Evolutionary conservation across 2,329 filamentous ascomycete species (phyloP), one percentile per base, ranked within the genome.

Genomic region (Aspergillus pseudoterreus): DNA sequence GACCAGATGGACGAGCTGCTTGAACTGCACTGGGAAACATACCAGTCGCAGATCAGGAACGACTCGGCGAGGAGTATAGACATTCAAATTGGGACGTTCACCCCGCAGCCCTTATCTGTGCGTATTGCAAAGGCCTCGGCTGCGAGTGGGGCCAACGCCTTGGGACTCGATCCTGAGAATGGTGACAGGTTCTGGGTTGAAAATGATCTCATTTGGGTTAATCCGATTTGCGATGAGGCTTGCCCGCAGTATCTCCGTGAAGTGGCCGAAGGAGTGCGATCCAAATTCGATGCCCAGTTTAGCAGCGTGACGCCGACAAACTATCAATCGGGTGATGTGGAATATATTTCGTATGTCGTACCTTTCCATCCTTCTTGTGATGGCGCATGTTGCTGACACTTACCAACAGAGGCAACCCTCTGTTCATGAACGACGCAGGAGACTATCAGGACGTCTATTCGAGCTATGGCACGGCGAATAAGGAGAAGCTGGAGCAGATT

Each of bases 101-200:
- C 48, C 4, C 45, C 49, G 5, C 52, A 54, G 45, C 52, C 48
- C 14, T 21, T 54, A 2, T 51, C 52, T 0, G 52, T 51, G 11
- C 33, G 39, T 1, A 54, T 54, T 44, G 52, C 52, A 4, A 22
- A 35, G 9, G 46, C 36, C 3, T 41, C 32, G 9, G 32, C 8
- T 30, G 50, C 14, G 6, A 43, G 22, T 17, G 53, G 50, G 1
- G 50, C 50, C 2, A 55, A 55, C 35, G 33, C 53, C 12, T 32
- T 55, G 12, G 53, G 53, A 4, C 32, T 55, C 11, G 15, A 52
- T 27, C 53, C 53, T 10, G 21, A 41, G 4, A 39, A 55, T 22
- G 53, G 53, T 0, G 53, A 55, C 24, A 35, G 51, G 5, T 42
- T 55, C 46, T 55, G 50, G 53, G 41, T 55, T 11, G 53, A 55